Evolutionary conservation across 2,329 filamentous ascomycete species (phyloP), one percentile per base, ranked within the genome.

Genomic region (Arthroderma sp.): DNA sequence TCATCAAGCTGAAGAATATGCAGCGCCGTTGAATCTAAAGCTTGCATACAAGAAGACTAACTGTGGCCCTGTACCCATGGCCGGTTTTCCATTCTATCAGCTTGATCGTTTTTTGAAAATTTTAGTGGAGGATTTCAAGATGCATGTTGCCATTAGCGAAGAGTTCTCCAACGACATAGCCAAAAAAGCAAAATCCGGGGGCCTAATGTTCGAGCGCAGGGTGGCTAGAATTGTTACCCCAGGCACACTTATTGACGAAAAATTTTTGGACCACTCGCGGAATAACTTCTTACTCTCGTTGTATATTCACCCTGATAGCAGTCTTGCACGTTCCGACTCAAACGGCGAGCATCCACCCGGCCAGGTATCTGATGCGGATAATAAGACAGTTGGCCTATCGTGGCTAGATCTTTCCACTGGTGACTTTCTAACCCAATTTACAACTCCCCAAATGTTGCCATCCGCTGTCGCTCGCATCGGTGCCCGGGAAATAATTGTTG

Each of bases 361-460:
- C 27, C 56, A 58, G 39, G 57, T 61, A 47, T 46, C 59, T 32
- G 53, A 60, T 9, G 57, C 58, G 22, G 52, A 58, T 4, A 56
- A 58, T 29, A 61, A 72, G 43, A 63, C 65, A 38, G 68, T 93
- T 46, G 91, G 91, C 3, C 68, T 98, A 41, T 85, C 91, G 36
- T 98, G 91, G 91, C 70, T 96, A 39, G 91, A 98, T 63, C 67
- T 96, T 28, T 95, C 91, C 6, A 98, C 91, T 2, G 91, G 91
- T 9, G 84, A 89, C 55, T 98, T 98, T 64, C 86, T 80, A 56
- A 94, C 87, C 0, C 87, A 96, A 58, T 70, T 70, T 11, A 81
- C 83, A 0, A 80, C 80, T 15, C 64, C 88, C 5, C 69, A 75
- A 41, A 79, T 80, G 44, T 67, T 98, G 4, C 73, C 84, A n/a